Conservation (phyloP, 306 rosid species). For the Vicia faba region DNA sequence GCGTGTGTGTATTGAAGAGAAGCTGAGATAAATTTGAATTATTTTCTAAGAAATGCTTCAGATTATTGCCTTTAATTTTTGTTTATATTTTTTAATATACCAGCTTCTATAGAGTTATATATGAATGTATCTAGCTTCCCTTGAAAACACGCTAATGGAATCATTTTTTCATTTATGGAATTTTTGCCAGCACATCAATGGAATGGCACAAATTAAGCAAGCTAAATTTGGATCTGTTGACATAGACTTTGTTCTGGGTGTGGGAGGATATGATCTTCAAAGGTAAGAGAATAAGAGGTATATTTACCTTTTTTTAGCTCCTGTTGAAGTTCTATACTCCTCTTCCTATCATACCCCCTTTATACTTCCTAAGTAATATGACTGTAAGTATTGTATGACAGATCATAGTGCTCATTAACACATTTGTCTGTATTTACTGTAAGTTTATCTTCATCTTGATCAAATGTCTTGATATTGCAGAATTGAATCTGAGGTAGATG, state of each 20-base stretch:
- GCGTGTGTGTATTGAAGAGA: neutral
- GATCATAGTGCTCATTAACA: constrained; percentile 21
- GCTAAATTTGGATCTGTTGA: constrained; percentile 89
- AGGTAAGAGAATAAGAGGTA: constrained; percentile 85
- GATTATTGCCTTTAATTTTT: constrained; percentile 9
- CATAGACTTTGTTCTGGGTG: constrained; percentile 86
- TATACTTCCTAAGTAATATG: constrained; percentile 8
- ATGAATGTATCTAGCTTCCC: constrained; percentile 24
- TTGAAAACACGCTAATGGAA: constrained; percentile 24
- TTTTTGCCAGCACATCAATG: constrained; percentile 76
- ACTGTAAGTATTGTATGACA: neutral
- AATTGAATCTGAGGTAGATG: constrained; percentile 73
- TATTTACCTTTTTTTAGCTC: constrained; percentile 8
- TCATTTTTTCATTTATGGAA: constrained; percentile 23
- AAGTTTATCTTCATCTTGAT: constrained; percentile 25
- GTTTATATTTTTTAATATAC: neutral
- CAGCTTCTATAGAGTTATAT: constrained; percentile 28
- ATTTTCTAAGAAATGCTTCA: constrained; percentile 20
- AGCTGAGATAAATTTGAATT: constrained; percentile 5
- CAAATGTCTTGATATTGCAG: constrained; percentile 50
- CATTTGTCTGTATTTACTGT: neutral
- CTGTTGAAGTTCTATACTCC: constrained; percentile 6
- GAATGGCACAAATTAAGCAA: constrained; percentile 77
- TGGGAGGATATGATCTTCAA: constrained; percentile 93
- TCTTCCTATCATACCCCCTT: neutral